Evolutionary conservation across 1,139 yeast species (phyloP).

Genomic region (Kurtzmaniella quercitrusa): DNA sequence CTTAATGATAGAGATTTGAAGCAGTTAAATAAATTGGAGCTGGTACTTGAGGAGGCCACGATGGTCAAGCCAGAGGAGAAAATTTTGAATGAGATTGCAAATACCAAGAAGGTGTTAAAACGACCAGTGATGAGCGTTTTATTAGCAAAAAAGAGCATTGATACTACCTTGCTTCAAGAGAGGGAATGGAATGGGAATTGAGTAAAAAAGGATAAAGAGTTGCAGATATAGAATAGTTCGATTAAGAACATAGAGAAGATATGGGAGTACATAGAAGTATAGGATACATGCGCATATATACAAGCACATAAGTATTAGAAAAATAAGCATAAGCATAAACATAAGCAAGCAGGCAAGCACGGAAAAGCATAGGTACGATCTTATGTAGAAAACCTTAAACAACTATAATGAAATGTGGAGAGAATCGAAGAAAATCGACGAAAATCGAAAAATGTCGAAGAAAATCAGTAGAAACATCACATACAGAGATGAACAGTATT

Average conservation of each 20-base stretch:
- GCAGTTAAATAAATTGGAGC: slow-evolving; percentile 4
- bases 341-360: no score
- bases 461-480: no score
- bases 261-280: background rate
- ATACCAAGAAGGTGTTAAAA: background rate
- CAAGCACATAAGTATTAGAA: no score
- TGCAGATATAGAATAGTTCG: background rate
- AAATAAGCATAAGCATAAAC: no score
- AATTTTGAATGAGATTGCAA: slow-evolving; percentile 1
- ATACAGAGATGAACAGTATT: no score
- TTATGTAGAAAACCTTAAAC: no score
- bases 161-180: background rate
- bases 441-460: no score
- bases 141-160: background rate
- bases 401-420: no score
- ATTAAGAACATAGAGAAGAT: background rate
- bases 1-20: slow-evolving; percentile 2
- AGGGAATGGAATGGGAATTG: slow-evolving; percentile 3
- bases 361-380: no score
- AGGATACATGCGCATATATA: background rate
- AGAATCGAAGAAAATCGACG: no score
- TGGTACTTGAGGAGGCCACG: slow-evolving; percentile 1
- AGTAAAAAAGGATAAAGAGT: background rate
- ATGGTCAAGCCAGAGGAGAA: background rate
- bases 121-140: slow-evolving; percentile 2